Evolutionary conservation across 225 moss, liverwort and hornwort species (phyloP), one percentile per base, ranked within the genome.

Genomic region (Thuidium tamariscinum): DNA sequence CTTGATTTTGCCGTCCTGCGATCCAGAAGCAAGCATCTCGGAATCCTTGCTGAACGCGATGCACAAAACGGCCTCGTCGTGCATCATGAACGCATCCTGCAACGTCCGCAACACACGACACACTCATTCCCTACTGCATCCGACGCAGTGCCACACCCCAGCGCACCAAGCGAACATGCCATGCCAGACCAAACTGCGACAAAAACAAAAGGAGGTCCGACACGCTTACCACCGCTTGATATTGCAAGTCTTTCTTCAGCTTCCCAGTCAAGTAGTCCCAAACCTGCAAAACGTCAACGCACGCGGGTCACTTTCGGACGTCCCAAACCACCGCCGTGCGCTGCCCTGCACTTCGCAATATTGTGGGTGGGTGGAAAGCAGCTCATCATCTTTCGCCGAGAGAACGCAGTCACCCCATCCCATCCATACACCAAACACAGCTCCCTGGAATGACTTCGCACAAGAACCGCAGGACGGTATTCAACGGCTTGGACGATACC

Each of bases 61-160:
- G 88, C 93, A 96, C 84, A 99, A 91, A 51, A 97, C 98, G 83
- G 98, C 97, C 87, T 99, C 98, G 81, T 99, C 98, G 84, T 99
- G 98, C 98, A 99, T 99, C 98, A 99, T 99, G 89, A 99, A 99
- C n/a, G 98, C 94, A 91, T 99, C 98, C 98, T 98, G 95, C 75
- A 92, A 49, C 89, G 79, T 68, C 65, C 82, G 59, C 59, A 79
- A 13, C 49, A 81, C 86, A 51, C 25, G 5, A 16, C 23, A 11
- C 81, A 27, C 3, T 81, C 81, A 81, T 16, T 66, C 65, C 81
- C 36, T 20, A 15, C 62, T 19, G 34, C 3, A 22, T 62, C 62
- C 34, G 41, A 80, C 32, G 23, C 10, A 11, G 34, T 80, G 21
- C 22, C 60, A 37, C 60, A 44, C 42, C 34, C 80, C 46, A 46